Evolutionary conservation across 192 early-diverging fungal species (phyloP), one percentile per base, ranked within the genome.

Genomic region (Phycomyces blakesleeanus): DNA sequence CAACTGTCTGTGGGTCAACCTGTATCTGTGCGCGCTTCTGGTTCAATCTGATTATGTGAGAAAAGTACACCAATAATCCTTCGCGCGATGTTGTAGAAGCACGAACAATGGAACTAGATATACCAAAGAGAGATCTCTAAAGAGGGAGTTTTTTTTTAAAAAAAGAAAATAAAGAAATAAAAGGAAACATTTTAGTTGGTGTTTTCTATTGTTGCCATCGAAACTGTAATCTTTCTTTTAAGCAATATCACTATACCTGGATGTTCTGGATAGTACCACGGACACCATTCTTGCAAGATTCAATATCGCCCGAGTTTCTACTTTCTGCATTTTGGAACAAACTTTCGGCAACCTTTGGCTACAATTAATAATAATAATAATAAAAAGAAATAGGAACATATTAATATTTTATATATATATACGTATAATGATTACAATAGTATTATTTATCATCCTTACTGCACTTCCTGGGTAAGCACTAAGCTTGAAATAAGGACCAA

Each of bases 11-110:
- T 39, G 69, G 74, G 59, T 97, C 90, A 5, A 93, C 89, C 70
- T 95, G 89, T 83, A 93, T 87, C 15, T 85, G 79, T 0, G 85
- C 88, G 52, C 93, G 83, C 27, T 73, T 77, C 21, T 82, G 78
- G 55, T 96, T 98, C 51, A 84, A 72, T 5, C 73, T 68, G 38
- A 92, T 55, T 1, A 85, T 72, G 26, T 80, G 80, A 14, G 87
- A 78, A 57, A 93, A 82, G 59, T 87, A 93, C 41, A 74, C 54
- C 22, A 97, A 65, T 12, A 91, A 72, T 29, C 57, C 67, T 38
- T 90, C 81, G 16, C 84, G 78, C 34, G 83, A 59, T 0, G 74
- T 79, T 0, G 85, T 67, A 21, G 79, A 78, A 7, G 88, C 56
- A 42, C 91, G 85, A 29, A 98, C 85, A 21, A 97, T 78, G 22